A percentile compares a stretch with the other conserved stretches of the same genome.
Evolutionary conservation across 768 basidiomycete genomes (phyloP).

Genomic region (Termitomyces sp.): DNA sequence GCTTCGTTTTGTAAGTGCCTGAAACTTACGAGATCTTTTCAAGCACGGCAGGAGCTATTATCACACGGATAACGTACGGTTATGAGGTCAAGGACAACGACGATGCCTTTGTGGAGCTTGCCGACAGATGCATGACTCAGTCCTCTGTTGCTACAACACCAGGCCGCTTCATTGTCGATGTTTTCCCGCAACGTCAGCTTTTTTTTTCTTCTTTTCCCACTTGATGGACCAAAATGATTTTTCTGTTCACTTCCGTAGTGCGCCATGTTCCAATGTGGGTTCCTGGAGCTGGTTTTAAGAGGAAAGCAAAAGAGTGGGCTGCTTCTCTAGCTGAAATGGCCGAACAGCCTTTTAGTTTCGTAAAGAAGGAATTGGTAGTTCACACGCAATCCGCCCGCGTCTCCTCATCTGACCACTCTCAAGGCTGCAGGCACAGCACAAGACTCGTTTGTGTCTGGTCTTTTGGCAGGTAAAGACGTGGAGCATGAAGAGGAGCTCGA

Average conservation of each 20-base stretch:
- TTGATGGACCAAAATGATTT: not conserved
- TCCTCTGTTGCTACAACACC: not conserved
- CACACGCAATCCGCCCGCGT: not conserved
- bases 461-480: conserved; percentile 45
- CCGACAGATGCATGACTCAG: conserved; percentile 7
- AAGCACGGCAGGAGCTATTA: conserved; percentile 46
- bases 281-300: not conserved
- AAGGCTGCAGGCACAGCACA: conserved; percentile 51
- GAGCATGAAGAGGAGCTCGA: conserved; percentile 50
- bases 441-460: conserved; percentile 52
- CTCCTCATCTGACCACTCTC: not conserved
- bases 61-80: conserved; percentile 47
- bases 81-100: conserved; percentile 44
- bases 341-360: not conserved
- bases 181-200: not conserved
- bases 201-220: not conserved
- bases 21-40: not conserved
- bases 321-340: not conserved
- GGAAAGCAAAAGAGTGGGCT: not conserved
- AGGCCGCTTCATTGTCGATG: not conserved
- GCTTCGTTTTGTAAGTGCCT: not conserved
- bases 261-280: not conserved
- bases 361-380: not conserved
- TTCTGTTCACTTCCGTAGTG: not conserved
- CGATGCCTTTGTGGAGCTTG: conserved; percentile 48